Evolutionary conservation across 2,329 filamentous ascomycete species (phyloP), one percentile per base, ranked within the genome.

Genomic region (Aspergillus ibericus): DNA sequence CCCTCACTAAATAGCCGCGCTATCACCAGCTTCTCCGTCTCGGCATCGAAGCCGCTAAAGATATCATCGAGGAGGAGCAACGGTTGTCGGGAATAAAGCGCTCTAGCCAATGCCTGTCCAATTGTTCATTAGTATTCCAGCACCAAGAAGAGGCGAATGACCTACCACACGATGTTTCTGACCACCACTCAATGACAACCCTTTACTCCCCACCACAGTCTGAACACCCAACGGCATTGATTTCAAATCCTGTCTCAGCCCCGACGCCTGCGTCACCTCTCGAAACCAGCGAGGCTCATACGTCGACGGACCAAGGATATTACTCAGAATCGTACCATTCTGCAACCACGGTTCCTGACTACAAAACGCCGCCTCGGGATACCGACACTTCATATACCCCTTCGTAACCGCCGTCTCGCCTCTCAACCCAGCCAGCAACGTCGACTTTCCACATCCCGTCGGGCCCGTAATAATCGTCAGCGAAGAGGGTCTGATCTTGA

Each of bases 61-160:
- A 75, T 57, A 58, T 78, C 75, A 36, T 77, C 75, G 6, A 77
- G 56, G 3, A 78, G 55, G 3, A 75, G 36, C 6, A 77, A 52
- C 6, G 67, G 62, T 7, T 68, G 58, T 2, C 70, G 60, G 2
- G 71, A 53, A 50, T 75, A 77, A 0, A 77, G 58, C 4, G 72
- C 68, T 6, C 75, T 66, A 1, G 74, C 74, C 15, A 76, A 42
- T 35, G 58, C 62, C 59, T 64, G 42, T 13, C 7, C 2, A 7
- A 6, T 15, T 20, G 2, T 3, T 42, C 12, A 42, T 47, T 18
- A 47, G 44, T 16, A 7, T 15, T 15, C 20, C 22, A 29, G 3
- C 13, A 29, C 15, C 6, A 16, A n/a, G 25, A 7, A n/a, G 5
- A 12, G 3, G 1, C 35, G 2, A 46, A 25, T 40, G 4, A 36